Base-by-base conservation (phyloP, 805 yeast species). In the Saccharomycopsis babjevae region DNA sequence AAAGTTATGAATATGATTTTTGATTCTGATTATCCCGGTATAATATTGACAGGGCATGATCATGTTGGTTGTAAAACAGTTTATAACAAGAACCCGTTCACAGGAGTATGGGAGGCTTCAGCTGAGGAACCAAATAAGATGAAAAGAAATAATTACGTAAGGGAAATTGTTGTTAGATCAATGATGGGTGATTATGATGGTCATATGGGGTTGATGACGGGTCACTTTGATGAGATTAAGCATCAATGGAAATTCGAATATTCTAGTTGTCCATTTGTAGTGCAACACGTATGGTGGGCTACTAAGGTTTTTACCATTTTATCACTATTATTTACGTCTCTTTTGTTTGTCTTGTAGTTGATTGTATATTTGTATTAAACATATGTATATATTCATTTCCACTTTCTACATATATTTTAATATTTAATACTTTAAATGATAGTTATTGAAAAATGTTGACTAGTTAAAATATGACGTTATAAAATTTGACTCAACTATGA, bases 131-230 rank as follows among this genome's bases (percentile, higher is more conserved):
- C 52, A 46, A 25, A 18, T 5, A 46, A 25, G n/a, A 10, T 25
- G n/a, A 40, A 65, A 0, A 66, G 68, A 36, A 71, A 68, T 20
- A 68, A 70, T n/a, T 74, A 78, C 18, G 73, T 90, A 15, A 77
- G 83, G 61, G 98, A 93, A 72, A 76, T 88, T 61, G 93, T 96
- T 0, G 97, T 94, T 25, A 77, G 92, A 61, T 83, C 97, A 18
- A 88, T 93, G 84, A 94, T 94, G 98, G 99, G 99, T 18, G 97
- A 94, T 69, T 94, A 77, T 68, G 88, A 85, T 62, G 99, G 99
- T 1, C 88, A 87, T 67, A 81, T 91, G 1, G 99, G 98, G 0
- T 73, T 94, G 13, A 73, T 94, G 65, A 85, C 91, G 0, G 97
- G 96, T 1, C 82, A 78, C 58, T 86, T 81, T 70, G 76, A 83